Evolutionary conservation across 345 rosid species (phyloP).

Genomic region (sweet orange (Citrus sinensis)): DNA sequence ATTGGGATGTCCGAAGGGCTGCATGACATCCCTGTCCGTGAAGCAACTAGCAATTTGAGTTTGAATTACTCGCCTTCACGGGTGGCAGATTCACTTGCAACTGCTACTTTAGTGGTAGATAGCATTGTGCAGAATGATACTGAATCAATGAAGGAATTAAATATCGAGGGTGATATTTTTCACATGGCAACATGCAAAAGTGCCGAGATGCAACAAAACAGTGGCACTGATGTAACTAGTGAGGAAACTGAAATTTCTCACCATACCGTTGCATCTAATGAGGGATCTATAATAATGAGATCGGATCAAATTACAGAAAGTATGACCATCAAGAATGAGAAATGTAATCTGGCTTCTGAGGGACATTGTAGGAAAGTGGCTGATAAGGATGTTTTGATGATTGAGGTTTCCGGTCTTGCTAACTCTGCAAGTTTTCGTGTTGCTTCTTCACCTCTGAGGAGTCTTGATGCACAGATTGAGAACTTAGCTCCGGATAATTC

Average conservation of each 20-base stretch:
- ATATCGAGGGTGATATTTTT: background rate
- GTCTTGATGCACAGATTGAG: constrained; percentile 15
- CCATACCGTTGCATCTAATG: constrained; percentile 1
- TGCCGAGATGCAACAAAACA: constrained; percentile 23
- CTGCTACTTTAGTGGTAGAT: constrained; percentile 21
- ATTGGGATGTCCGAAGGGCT: constrained; percentile 15
- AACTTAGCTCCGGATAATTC: constrained; percentile 10
- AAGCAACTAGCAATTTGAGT: constrained; percentile 23
- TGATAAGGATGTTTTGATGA: constrained; percentile 5
- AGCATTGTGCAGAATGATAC: constrained; percentile 20
- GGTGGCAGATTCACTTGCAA: constrained; percentile 20
- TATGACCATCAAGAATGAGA: background rate
- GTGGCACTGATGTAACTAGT: constrained; percentile 18
- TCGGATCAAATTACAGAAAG: constrained; percentile 6
- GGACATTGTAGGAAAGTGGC: background rate
- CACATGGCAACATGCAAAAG: background rate
- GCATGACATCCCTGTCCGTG: constrained; percentile 34
- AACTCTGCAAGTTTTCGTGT: background rate
- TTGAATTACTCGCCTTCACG: constrained; percentile 28
- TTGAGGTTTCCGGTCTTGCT: constrained; percentile 10
- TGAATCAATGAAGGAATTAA: constrained; percentile 19
- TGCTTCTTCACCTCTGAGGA: constrained; percentile 10
- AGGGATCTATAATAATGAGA: constrained; percentile 4
- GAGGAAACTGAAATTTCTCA: constrained; percentile 13
- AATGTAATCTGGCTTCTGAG: constrained; percentile 21